A percentile compares a stretch with the other conserved stretches of the same genome.
phyloP scores from a whole-genome alignment of 2,329 filamentous ascomycete species.

The Trichophyton mentagrophytes region DNA sequence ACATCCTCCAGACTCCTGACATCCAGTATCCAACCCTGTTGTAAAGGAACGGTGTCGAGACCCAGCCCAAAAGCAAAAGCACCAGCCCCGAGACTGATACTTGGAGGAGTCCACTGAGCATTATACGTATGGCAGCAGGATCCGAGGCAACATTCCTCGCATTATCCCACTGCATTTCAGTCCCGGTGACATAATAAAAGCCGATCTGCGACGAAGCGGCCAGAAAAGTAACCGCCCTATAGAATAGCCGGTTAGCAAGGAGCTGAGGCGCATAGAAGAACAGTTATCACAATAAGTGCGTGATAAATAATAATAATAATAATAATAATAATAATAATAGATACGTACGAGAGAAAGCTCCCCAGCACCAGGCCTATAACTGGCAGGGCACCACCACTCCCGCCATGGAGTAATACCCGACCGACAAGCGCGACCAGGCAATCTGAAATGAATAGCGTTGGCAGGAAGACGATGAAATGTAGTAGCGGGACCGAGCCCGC shows the following conservation, averaged over 20 bases:
- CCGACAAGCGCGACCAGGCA: slow-evolving; percentile 14
- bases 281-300: neutral
- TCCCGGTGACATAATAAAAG: slow-evolving; percentile 23
- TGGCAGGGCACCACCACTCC: slow-evolving; percentile 6
- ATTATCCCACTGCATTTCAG: slow-evolving; percentile 23
- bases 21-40: slow-evolving; percentile 16
- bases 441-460: slow-evolving; percentile 22
- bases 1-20: slow-evolving; percentile 13
- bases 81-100: slow-evolving; percentile 16
- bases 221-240: slow-evolving; percentile 16
- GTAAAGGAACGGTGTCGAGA: slow-evolving; percentile 15
- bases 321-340: neutral
- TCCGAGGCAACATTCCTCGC: slow-evolving; percentile 20
- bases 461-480: slow-evolving; percentile 20
- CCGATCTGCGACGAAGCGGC: slow-evolving; percentile 20
- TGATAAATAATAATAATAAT: neutral
- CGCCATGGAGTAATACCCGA: slow-evolving; percentile 18
- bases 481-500: slow-evolving; percentile 14
- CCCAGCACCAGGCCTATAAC: slow-evolving; percentile 14
- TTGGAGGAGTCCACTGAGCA: slow-evolving; percentile 21
- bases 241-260: neutral
- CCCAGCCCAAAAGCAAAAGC: slow-evolving; percentile 16
- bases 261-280: neutral
- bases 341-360: slow-evolving; percentile 17
- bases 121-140: slow-evolving; percentile 20